A percentile compares a stretch with the other conserved stretches of the same genome.
phyloP scores from a whole-genome alignment of 768 basidiomycete genomes.

The Pleurotus tuoliensis region DNA sequence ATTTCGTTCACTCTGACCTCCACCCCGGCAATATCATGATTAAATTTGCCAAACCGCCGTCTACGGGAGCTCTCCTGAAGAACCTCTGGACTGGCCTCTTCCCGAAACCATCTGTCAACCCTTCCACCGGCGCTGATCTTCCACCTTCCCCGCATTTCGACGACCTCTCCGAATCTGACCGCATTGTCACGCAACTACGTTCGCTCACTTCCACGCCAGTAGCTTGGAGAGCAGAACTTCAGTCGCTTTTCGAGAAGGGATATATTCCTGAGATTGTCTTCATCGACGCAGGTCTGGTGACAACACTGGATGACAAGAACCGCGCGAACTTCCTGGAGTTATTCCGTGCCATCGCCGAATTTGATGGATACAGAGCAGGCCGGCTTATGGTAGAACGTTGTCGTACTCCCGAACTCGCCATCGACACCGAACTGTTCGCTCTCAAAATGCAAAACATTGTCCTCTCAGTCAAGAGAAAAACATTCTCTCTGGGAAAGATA shows the following conservation, averaged over 20 bases:
- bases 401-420: conserved; percentile 81
- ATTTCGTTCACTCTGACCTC: conserved; percentile 92
- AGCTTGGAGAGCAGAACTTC: conserved; percentile 71
- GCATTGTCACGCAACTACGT: conserved; percentile 69
- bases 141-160: conserved; percentile 23
- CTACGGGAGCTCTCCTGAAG: conserved; percentile 58
- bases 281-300: conserved; percentile 94
- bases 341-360: conserved; percentile 92
- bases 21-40: conserved; percentile 97
- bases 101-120: conserved; percentile 21
- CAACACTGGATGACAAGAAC: conserved; percentile 77
- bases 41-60: conserved; percentile 88
- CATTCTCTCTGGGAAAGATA: conserved; percentile 95
- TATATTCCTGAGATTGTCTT: conserved; percentile 95
- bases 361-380: conserved; percentile 94
- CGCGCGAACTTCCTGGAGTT: conserved; percentile 94
- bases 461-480: conserved; percentile 90
- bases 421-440: conserved; percentile 93
- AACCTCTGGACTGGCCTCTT: conserved; percentile 57
- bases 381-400: conserved; percentile 96
- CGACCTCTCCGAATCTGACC: conserved; percentile 49
- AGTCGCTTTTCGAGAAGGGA: conserved; percentile 56
- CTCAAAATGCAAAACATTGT: conserved; percentile 97
- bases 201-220: conserved; percentile 51
- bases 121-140: conserved; percentile 20